Conservation (phyloP, 371 early-diverging fungal species). For the Mucor plumbeus region DNA sequence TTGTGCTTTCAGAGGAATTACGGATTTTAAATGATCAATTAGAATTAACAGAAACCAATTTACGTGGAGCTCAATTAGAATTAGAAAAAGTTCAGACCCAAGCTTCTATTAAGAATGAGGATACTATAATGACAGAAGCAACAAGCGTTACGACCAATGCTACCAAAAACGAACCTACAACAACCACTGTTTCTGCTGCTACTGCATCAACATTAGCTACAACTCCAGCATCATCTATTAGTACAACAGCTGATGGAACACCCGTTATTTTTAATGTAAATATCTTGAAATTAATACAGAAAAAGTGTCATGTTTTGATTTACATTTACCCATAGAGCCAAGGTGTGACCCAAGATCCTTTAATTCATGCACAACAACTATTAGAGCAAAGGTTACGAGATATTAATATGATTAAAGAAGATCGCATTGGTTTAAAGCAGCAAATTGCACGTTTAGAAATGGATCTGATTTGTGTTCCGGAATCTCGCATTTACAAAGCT, state of each 20-base stretch:
- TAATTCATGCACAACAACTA: slow-evolving; percentile 30
- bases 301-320: not conserved
- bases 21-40: slow-evolving; percentile 22
- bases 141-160: not conserved
- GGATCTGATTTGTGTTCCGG: slow-evolving; percentile 44
- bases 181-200: not conserved
- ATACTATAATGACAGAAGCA: not conserved
- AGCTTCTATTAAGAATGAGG: slow-evolving; percentile 10
- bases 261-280: slow-evolving; percentile 9
- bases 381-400: slow-evolving; percentile 40
- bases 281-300: not conserved
- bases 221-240: slow-evolving; percentile 7
- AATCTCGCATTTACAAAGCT: slow-evolving; percentile 42
- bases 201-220: not conserved
- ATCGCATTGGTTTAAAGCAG: slow-evolving; percentile 46
- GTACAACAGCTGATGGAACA: not conserved
- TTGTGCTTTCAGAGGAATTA: slow-evolving; percentile 30
- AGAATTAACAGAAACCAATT: slow-evolving; percentile 15
- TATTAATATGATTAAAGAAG: slow-evolving; percentile 48
- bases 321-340: not conserved
- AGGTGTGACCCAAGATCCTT: slow-evolving; percentile 23
- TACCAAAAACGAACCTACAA: not conserved
- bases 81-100: slow-evolving; percentile 16
- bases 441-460: slow-evolving; percentile 43
- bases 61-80: slow-evolving; percentile 21